A percentile compares a stretch with the other conserved stretches of the same genome.
Conservation (phyloP, 345 rosid species). For the Brassica napus region Da-Ae NC_063446.1:13945501-13946000, state of each 20-base stretch:
- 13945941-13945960: neutral
- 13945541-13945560: conserved; percentile 38
- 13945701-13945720: conserved; percentile 21
- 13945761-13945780: conserved; percentile 29
- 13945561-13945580: conserved; percentile 32
- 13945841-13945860: conserved; percentile 17
- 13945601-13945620: conserved; percentile 2
- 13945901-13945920: neutral
- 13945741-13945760: conserved; percentile 28
- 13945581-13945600: conserved; percentile 24
- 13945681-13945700: conserved; percentile 7
- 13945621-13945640: conserved; percentile 26
- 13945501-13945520: conserved; percentile 17
- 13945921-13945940: conserved; percentile 8
- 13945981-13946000: neutral
- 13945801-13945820: conserved; percentile 24
- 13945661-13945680: conserved; percentile 13
- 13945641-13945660: conserved; percentile 1
- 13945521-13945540: conserved; percentile 20
- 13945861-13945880: neutral
- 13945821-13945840: conserved; percentile 19
- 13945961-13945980: neutral
- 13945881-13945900: neutral
- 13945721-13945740: conserved; percentile 31
- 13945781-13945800: conserved; percentile 18